Evolutionary conservation across 2,329 filamentous ascomycete species (phyloP).

Genomic region (Colletotrichum echinochloae): DNA sequence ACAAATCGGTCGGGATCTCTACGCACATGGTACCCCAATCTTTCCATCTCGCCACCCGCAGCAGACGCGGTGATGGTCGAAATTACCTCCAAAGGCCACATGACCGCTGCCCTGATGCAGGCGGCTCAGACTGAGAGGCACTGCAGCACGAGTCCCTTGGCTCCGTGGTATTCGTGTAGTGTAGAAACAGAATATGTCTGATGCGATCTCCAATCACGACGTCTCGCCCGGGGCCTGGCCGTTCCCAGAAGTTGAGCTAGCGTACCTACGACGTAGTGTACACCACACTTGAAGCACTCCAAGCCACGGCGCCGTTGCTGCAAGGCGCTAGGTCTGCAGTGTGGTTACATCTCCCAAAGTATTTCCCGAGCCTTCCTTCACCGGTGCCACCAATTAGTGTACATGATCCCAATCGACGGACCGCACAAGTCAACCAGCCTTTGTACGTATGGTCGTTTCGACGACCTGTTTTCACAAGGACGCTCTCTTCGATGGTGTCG

Average conservation of each 20-base stretch:
- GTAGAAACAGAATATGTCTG: slow-evolving; percentile 5
- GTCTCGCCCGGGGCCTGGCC: slow-evolving; percentile 13
- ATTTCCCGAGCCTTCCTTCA: slow-evolving; percentile 7
- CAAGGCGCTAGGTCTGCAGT: slow-evolving; percentile 30
- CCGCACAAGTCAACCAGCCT: neutral
- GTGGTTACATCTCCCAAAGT: slow-evolving; percentile 11
- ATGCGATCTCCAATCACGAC: slow-evolving; percentile 17
- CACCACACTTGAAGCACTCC: neutral
- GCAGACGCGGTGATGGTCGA: slow-evolving; percentile 13
- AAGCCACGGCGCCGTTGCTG: slow-evolving; percentile 29
- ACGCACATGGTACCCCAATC: neutral
- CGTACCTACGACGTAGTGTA: slow-evolving; percentile 2
- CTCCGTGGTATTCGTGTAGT: neutral
- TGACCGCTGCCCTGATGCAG: neutral
- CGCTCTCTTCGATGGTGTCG: neutral
- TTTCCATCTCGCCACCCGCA: slow-evolving; percentile 17
- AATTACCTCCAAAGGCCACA: neutral
- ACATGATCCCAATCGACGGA: slow-evolving; percentile 2
- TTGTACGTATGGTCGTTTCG: neutral
- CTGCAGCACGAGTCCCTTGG: neutral
- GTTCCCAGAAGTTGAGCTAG: slow-evolving; percentile 31
- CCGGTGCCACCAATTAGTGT: slow-evolving; percentile 7
- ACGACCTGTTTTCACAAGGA: neutral
- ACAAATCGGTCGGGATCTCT: slow-evolving; percentile 8
- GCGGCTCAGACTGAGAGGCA: neutral